Evolutionary conservation across 179 eudicot species (phyloP).

Genomic region (Spergularia azorica): DNA sequence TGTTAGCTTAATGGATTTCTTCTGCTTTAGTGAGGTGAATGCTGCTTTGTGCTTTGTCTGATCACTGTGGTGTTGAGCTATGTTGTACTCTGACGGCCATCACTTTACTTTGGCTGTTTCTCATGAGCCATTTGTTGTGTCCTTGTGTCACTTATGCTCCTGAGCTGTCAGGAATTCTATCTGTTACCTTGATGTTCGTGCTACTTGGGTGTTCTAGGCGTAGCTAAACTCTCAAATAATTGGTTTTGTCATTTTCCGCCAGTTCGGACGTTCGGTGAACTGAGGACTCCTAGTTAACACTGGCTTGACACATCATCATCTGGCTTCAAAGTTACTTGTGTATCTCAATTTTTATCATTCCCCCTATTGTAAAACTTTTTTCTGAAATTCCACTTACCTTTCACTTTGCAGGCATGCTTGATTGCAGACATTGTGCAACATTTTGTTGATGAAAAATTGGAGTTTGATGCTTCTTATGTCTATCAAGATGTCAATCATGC

Average conservation of each 20-base stretch:
- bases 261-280: not conserved
- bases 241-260: not conserved
- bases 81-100: not conserved
- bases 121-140: not conserved
- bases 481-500: constrained; percentile 92
- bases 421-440: constrained; percentile 98
- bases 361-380: not conserved
- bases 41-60: constrained; percentile 16
- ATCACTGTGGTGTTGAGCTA: not conserved
- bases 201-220: not conserved
- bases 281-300: not conserved
- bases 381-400: constrained; percentile 27
- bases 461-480: constrained; percentile 90
- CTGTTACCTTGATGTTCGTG: not conserved
- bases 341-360: not conserved
- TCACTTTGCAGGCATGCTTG: constrained; percentile 79
- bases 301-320: not conserved
- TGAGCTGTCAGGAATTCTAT: too few species aligned
- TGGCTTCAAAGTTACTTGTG: constrained; percentile 5
- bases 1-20: constrained; percentile 96
- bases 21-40: constrained; percentile 94
- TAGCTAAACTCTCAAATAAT: not conserved
- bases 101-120: not conserved
- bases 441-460: constrained; percentile 93
- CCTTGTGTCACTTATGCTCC: not conserved